Evolutionary conservation across 1,284 basidiomycete genomes (phyloP).

Genomic region (Takashimella koratensis): DNA sequence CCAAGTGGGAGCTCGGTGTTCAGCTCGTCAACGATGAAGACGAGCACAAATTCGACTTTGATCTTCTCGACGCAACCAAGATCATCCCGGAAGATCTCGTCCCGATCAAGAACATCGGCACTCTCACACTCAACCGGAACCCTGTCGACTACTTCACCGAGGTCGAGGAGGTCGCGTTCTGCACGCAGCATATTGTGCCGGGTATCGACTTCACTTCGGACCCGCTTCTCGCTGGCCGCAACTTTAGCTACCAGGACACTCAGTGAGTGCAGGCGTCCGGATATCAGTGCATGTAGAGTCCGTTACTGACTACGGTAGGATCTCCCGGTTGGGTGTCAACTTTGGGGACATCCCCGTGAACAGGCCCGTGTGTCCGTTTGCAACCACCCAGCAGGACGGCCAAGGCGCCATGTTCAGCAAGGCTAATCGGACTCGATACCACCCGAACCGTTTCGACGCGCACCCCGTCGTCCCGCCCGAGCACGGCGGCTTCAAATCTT

Average conservation of each 20-base stretch:
- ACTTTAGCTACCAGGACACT: conserved; percentile 80
- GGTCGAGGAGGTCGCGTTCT: conserved; percentile 75
- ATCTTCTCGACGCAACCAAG: conserved; percentile 76
- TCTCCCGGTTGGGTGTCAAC: conserved; percentile 64
- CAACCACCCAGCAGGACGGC: conserved; percentile 68
- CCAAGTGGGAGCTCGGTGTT: conserved; percentile 72
- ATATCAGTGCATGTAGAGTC: background rate
- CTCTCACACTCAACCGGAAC: conserved; percentile 63
- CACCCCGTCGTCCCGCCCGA: conserved; percentile 43
- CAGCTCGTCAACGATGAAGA: conserved; percentile 70
- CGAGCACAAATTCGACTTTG: conserved; percentile 60
- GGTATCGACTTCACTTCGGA: conserved; percentile 77
- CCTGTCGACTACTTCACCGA: conserved; percentile 70
- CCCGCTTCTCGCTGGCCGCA: conserved; percentile 74
- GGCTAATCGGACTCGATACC: conserved; percentile 61
- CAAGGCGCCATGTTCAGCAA: conserved; percentile 59
- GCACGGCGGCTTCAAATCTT: conserved; percentile 58
- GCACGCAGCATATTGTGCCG: conserved; percentile 73
- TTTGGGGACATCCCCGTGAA: conserved; percentile 68
- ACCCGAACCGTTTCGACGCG: conserved; percentile 59
- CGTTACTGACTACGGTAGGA: too few species aligned
- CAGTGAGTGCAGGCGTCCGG: conserved; percentile 50
- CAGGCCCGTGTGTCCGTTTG: conserved; percentile 71
- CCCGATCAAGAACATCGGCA: conserved; percentile 69
- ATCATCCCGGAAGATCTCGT: conserved; percentile 74